A percentile compares a stretch with the other conserved stretches of the same genome.
phyloP scores from a whole-genome alignment of 805 yeast species.

The Saturnispora quitensis region DNA sequence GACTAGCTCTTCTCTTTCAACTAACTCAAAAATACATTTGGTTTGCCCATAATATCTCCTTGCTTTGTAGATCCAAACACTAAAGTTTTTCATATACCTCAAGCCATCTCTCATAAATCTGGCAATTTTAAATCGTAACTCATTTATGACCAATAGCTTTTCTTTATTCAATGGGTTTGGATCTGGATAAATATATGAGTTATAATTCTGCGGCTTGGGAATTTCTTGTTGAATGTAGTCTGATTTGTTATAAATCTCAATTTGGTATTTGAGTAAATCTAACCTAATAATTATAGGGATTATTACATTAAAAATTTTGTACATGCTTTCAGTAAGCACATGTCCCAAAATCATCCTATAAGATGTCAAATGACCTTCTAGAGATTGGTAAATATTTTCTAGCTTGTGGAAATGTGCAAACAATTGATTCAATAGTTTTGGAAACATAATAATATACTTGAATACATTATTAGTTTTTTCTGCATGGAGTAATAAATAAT shows the following conservation, averaged over 20 bases:
- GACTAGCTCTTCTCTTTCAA: constrained; percentile 9
- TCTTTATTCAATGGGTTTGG: constrained; percentile 6
- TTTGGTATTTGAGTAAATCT: constrained; percentile 5
- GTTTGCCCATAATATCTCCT: constrained; percentile 8
- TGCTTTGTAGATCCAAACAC: constrained; percentile 9
- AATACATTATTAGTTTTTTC: constrained; percentile 9
- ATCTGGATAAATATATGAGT: constrained; percentile 4
- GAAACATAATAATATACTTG: constrained; percentile 1
- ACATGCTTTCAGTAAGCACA: constrained; percentile 1
- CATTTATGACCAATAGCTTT: background rate
- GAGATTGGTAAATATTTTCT: background rate
- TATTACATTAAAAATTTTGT: constrained; percentile 1
- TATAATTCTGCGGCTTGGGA: constrained; percentile 6
- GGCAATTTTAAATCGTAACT: background rate
- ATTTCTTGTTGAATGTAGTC: background rate
- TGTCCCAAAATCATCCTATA: constrained; percentile 2
- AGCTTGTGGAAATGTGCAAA: background rate
- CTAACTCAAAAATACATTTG: constrained; percentile 9
- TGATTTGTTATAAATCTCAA: constrained; percentile 1
- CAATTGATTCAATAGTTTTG: background rate
- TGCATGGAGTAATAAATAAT: constrained; percentile 14
- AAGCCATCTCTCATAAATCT: background rate
- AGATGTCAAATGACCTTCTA: background rate
- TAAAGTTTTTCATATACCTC: constrained; percentile 5
- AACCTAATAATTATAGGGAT: constrained; percentile 8